Percentiles rank a stretch among this genome's conserved stretches.
phyloP scores from a whole-genome alignment of 495 filamentous ascomycete species.

The Cercophora scortea region DNA sequence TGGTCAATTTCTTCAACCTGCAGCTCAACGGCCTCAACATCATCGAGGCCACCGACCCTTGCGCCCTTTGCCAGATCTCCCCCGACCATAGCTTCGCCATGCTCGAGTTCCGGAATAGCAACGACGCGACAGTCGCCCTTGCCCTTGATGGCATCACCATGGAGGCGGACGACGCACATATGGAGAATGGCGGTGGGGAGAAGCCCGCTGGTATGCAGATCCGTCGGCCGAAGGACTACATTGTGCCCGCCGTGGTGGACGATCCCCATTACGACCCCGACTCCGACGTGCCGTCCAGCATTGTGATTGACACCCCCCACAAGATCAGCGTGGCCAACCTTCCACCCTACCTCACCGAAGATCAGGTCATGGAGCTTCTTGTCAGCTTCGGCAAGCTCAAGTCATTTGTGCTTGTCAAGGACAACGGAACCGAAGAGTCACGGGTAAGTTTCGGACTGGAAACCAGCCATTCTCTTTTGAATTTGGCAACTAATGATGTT shows the following conservation, averaged over 20 bases:
- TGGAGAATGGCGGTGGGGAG: constrained; percentile 42
- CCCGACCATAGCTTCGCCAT: constrained; percentile 72
- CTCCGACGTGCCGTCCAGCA: constrained; percentile 53
- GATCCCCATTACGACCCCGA: constrained; percentile 72
- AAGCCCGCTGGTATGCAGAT: constrained; percentile 61
- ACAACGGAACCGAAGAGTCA: constrained; percentile 76
- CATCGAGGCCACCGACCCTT: constrained; percentile 73
- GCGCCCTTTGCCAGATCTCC: constrained; percentile 76
- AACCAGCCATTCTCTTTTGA: not conserved
- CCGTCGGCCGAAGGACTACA: constrained; percentile 92
- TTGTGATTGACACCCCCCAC: constrained; percentile 85
- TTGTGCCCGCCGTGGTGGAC: constrained; percentile 75
- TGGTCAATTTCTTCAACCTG: constrained; percentile 88
- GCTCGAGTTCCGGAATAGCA: constrained; percentile 79
- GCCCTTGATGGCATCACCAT: constrained; percentile 86
- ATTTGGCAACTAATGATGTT: constrained; percentile 5
- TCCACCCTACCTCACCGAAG: constrained; percentile 77
- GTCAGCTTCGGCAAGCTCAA: constrained; percentile 89
- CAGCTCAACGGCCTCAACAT: constrained; percentile 94
- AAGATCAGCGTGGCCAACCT: constrained; percentile 92
- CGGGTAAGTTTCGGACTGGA: constrained; percentile 51
- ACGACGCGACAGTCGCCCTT: constrained; percentile 84
- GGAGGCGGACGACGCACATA: constrained; percentile 57
- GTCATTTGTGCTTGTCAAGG: constrained; percentile 86
- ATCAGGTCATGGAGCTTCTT: constrained; percentile 83